phyloP scores from a whole-genome alignment of 1,284 basidiomycete genomes.

The Cryptococcus sp. region DNA sequence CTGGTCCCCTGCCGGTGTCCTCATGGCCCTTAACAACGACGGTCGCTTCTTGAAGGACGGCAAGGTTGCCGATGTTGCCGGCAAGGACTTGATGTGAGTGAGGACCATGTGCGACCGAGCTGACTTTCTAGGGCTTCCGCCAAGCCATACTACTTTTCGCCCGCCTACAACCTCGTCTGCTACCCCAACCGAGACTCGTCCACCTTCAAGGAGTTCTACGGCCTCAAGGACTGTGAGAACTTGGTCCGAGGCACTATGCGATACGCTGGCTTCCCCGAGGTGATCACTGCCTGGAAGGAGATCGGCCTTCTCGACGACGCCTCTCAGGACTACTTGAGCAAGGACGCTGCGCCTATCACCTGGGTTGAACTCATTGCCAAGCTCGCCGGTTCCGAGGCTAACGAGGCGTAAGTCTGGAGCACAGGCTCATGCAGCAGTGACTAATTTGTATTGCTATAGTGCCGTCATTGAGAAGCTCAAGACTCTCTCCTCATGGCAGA shows the following conservation, averaged over 20 bases:
- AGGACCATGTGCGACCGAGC: no score
- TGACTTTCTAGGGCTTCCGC: slow-evolving; percentile 59
- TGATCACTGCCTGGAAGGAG: slow-evolving; percentile 84
- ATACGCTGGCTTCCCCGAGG: slow-evolving; percentile 98
- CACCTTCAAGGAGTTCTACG: slow-evolving; percentile 81
- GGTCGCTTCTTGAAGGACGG: slow-evolving; percentile 78
- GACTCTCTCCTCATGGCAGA: slow-evolving; percentile 70
- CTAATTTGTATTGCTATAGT: slow-evolving; percentile 25
- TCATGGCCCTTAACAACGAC: slow-evolving; percentile 90
- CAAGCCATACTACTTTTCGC: slow-evolving; percentile 92
- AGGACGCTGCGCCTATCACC: slow-evolving; percentile 62
- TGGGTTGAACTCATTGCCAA: slow-evolving; percentile 83
- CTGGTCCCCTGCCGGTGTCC: slow-evolving; percentile 95
- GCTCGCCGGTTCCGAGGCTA: slow-evolving; percentile 71
- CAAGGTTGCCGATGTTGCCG: slow-evolving; percentile 64
- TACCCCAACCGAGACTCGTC: slow-evolving; percentile 97
- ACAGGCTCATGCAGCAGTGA: background rate
- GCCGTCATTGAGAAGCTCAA: slow-evolving; percentile 72
- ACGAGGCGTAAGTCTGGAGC: slow-evolving; percentile 62
- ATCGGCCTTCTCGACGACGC: slow-evolving; percentile 82
- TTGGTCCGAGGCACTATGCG: slow-evolving; percentile 90
- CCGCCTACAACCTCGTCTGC: slow-evolving; percentile 92
- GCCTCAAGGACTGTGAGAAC: slow-evolving; percentile 91
- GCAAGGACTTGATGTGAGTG: slow-evolving; percentile 71
- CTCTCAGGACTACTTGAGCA: slow-evolving; percentile 73